Base-by-base conservation (phyloP, 1,284 basidiomycete genomes). In the Stygiomarasmius scandens region DNA sequence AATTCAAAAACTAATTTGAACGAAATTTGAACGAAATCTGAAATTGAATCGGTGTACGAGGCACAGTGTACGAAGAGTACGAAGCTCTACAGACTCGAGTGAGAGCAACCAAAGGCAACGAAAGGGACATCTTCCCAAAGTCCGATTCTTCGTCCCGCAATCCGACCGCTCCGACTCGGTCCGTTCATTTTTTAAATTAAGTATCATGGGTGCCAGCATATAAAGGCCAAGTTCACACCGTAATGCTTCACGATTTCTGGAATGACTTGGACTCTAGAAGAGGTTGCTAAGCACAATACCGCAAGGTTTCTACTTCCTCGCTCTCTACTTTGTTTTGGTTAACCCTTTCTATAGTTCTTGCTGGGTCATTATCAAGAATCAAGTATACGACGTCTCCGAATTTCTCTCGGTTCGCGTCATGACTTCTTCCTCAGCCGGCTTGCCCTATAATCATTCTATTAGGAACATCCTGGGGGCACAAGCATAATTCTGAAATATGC, bases 381-480 rank as follows among this genome's bases (percentile, higher is more conserved):
- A 81, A 55, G 89, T 92, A 20, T 93, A 90, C 71, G 90, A 92
- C 74, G 89, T 96, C 56, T 95, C 94, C 4, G 87, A 91, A 11
- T 96, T 96, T 69, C 74, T 96, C 47, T 71, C 81, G 52, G 89
- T 88, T 61, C 48, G 76, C 70, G 14, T 54, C 22, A 22, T 56
- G 23, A 34, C 49, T 46, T 54, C 44, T 36, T 44, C 52, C 19
- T 51, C 34, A n/a, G 29, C 19, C 22, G 19, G n/a, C 51, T n/a
- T 47, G 12, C 56, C 11, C 59, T 56, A n/a, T 45, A 62, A 52
- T 23, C 34, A 24, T 50, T 55, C 59, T 20, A 54, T 12, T 64
- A 91, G 89, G 84, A 86, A 56, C 93, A 95, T 63, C 93, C 93
- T 0, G 94, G 93, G 49, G 94, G 93, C 8, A 74, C 84, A 32